Base-by-base conservation (phyloP, 2,329 filamentous ascomycete species). In the Beauveria medogensis region DNA sequence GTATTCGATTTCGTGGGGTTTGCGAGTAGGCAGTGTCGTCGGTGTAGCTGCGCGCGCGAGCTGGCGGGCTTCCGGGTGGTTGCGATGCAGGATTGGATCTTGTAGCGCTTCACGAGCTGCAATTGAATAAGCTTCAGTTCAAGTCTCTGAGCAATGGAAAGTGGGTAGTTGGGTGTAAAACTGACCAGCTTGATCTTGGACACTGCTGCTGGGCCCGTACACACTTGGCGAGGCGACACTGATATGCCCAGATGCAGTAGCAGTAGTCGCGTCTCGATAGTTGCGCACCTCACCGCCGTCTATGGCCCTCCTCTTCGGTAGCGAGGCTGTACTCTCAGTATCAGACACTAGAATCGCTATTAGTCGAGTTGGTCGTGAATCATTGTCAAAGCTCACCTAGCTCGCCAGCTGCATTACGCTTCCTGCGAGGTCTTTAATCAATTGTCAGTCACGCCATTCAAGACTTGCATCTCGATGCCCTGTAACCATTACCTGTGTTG, bases 1-100 rank as follows among this genome's bases (percentile, higher is more conserved):
- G 52, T 61, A 61, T 44, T 61, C 51, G 7, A 46, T 26, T 16
- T 61, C 51, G n/a, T 56, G 26, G 5, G 26, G 52, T 57, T 57
- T 61, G 28, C 44, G 43, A 37, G 44, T 20, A 2, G 28, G 55
- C n/a, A 10, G 20, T n/a, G 8, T 41, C 9, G 20, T 34, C 10
- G 28, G 20, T 6, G 26, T n/a, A n/a, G 6, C 28, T 41, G 43
- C 22, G 4, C 55, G 41, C 10, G n/a, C 53, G 14, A 30, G 24
- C 6, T 44, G 41, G 30, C 18, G 41, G 16, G 41, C 53, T 8
- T 46, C 53, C 30, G 53, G 53, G 12, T 18, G 53, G 9, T 26
- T 24, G 6, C 12, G 53, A 18, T 55, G 26, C 10, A 46, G 46
- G 1, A 9, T 24, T 24, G 24, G 5, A 24, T 55, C 53, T 18